Conservation (phyloP, 1,139 yeast genomes). For the Yamadazyma diospyri region DNA sequence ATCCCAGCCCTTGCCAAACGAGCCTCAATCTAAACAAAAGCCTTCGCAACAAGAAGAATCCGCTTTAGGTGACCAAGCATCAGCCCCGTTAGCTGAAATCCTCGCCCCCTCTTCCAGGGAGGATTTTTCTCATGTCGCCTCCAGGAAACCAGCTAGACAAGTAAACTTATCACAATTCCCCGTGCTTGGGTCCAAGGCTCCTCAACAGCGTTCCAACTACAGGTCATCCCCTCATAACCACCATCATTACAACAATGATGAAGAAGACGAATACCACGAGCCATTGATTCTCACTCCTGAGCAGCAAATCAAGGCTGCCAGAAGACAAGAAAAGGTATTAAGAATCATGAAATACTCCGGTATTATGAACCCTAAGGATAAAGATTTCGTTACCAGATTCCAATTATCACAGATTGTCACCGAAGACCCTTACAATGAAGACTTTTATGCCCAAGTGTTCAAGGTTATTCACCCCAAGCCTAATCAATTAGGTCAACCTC, state of each 20-base stretch:
- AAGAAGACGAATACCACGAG: conserved; percentile 14
- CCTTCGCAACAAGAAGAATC: too few relatives aligned
- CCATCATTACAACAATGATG: conserved; percentile 4
- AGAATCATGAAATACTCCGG: conserved; percentile 83
- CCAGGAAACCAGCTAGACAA: conserved; percentile 17
- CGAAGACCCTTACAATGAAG: conserved; percentile 96
- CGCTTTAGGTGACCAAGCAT: too few relatives aligned
- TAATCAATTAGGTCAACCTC: conserved; percentile 41
- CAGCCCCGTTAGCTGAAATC: conserved; percentile 13
- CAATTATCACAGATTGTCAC: conserved; percentile 95
- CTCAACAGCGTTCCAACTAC: conserved; percentile 8
- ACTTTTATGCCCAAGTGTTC: conserved; percentile 91
- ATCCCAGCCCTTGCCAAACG: neutral
- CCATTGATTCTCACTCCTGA: conserved; percentile 41
- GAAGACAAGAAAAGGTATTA: conserved; percentile 76
- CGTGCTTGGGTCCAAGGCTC: conserved; percentile 44
- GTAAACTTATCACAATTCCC: conserved; percentile 50
- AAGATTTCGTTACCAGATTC: conserved; percentile 89
- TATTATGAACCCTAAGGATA: conserved; percentile 94
- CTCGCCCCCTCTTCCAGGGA: conserved; percentile 11
- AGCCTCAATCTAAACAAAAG: neutral
- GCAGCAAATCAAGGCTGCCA: conserved; percentile 53
- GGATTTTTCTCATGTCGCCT: conserved; percentile 11
- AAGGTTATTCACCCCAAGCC: conserved; percentile 74
- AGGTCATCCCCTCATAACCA: conserved; percentile 17